Base-by-base conservation (phyloP, 257 asterid species). In the Solanum boliviense region DNA sequence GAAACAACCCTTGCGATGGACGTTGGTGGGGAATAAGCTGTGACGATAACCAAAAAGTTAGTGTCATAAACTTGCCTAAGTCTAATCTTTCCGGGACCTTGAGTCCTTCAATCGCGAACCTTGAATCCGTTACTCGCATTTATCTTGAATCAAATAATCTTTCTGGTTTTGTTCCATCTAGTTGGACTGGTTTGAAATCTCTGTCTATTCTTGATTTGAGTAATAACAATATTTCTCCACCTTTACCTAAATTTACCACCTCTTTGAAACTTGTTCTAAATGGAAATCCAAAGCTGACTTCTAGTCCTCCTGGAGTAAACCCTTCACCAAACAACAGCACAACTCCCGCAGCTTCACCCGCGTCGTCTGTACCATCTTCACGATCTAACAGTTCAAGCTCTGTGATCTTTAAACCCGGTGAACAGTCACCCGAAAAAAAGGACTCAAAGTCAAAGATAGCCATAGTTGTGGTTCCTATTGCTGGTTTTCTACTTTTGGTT, bases 1-100 rank as follows among this genome's bases (percentile, higher is more conserved):
- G 98, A 11, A 94, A 96, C 87, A 73, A 92, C 39, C 98, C 99
- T 1, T 96, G 99, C 56, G 78, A 52, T 5, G 89, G 34, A 32
- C 89, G 91, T 46, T 95, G 99, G 99, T 85, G 91, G 56, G 98
- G 99, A 67, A 92, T 96, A 72, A 92, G 92, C 62, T 96, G 99
- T 88, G 93, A 91, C 87, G 65, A 71, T 5, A 88, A 89, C 71
- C 91, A 92, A 34, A 89, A 92, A 76, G 93, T 96, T 12, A 82
- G 83, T 56, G 83, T 92, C 71, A 41, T 96, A 15, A 96, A 94
- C 89, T 89, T 96, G 91, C 92, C 95, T 1, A 93, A 87, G 44
- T 91, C 83, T 39, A 93, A 93, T 84, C 96, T 96, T 86, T 92
- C 94, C 9, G 99, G 99, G 56, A 83, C 88, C 8, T 88, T 96